These are phyloP conservation scores for Aleurites moluccanus DNA, from an alignment of 441 rosid species.

Conservation along the genomic window DNA sequence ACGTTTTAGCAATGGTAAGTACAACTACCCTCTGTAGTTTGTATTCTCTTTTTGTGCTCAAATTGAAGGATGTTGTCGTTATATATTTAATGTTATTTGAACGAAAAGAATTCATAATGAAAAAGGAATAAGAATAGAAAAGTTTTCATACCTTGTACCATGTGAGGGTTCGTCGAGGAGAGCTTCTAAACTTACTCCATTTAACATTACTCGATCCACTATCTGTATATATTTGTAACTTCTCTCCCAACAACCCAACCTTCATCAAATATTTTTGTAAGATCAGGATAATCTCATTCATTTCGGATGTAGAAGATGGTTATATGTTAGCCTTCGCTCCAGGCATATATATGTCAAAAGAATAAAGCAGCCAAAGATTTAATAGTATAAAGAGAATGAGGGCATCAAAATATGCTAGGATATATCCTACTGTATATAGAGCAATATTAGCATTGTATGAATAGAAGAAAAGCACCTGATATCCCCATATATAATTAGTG, in stretches of 20 bases:
- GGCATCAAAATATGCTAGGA: background rate
- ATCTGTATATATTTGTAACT: conserved; percentile 41
- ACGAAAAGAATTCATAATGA: background rate
- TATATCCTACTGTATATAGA: background rate
- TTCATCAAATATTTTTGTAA: conserved; percentile 23
- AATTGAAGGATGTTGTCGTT: background rate
- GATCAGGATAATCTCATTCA: conserved; percentile 2
- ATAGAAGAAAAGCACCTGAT: conserved; percentile 44
- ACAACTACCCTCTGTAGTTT: background rate
- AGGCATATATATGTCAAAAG: background rate
- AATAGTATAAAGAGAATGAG: background rate
- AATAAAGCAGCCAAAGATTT: background rate
- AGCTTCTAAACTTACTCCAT: conserved; percentile 48
- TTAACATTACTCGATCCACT: conserved; percentile 35
- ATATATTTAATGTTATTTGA: background rate
- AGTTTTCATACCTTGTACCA: conserved; percentile 73
- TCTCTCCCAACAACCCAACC: conserved; percentile 71
- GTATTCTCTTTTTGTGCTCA: background rate
- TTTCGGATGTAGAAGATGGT: background rate
- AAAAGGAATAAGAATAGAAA: conserved; percentile 1
- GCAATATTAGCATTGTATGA: background rate
- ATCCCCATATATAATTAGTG: conserved; percentile 55
- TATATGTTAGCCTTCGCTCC: background rate
- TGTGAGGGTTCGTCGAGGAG: conserved; percentile 35
- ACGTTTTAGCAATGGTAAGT: background rate